Conservation (phyloP, 352 stramenopile species). For the Phytophthora brassicae region DNA sequence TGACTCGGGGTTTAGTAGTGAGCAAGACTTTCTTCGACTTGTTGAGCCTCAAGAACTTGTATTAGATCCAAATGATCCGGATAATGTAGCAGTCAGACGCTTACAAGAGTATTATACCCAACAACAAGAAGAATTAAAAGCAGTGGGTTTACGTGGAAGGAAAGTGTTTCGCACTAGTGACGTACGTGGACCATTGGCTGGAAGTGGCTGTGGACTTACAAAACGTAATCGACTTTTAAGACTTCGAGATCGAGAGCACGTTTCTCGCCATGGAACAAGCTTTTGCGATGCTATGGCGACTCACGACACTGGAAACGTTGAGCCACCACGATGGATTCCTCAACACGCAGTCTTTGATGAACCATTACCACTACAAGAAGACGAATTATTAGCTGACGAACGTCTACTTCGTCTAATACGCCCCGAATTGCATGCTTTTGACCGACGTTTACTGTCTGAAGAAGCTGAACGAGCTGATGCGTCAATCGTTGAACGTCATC, state of each 20-base stretch:
- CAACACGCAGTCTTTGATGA: constrained; percentile 56
- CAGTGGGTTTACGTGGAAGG: constrained; percentile 24
- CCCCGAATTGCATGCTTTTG: constrained; percentile 60
- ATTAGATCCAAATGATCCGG: constrained; percentile 79
- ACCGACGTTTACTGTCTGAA: constrained; percentile 47
- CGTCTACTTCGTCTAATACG: constrained; percentile 62
- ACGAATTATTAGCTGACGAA: constrained; percentile 59
- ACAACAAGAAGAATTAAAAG: constrained; percentile 41
- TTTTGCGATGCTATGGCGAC: constrained; percentile 29
- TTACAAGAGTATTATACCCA: constrained; percentile 39
- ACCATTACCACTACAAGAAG: constrained; percentile 63
- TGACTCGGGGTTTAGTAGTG: constrained; percentile 48
- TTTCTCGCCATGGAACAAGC: constrained; percentile 49
- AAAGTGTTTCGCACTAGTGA: constrained; percentile 32
- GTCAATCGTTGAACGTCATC: constrained; percentile 53
- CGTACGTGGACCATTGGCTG: constrained; percentile 10
- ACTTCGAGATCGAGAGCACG: constrained; percentile 53
- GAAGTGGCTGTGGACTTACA: constrained; percentile 39
- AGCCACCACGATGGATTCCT: constrained; percentile 24
- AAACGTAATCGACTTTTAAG: constrained; percentile 67
- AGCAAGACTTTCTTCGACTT: constrained; percentile 64
- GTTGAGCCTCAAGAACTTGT: constrained; percentile 32
- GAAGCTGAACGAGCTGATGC: constrained; percentile 36
- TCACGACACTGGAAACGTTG: constrained; percentile 24
- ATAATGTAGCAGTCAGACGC: constrained; percentile 53